Conservation (phyloP, 1,284 basidiomycete genomes). For the Sporisorium exsertum region DNA sequence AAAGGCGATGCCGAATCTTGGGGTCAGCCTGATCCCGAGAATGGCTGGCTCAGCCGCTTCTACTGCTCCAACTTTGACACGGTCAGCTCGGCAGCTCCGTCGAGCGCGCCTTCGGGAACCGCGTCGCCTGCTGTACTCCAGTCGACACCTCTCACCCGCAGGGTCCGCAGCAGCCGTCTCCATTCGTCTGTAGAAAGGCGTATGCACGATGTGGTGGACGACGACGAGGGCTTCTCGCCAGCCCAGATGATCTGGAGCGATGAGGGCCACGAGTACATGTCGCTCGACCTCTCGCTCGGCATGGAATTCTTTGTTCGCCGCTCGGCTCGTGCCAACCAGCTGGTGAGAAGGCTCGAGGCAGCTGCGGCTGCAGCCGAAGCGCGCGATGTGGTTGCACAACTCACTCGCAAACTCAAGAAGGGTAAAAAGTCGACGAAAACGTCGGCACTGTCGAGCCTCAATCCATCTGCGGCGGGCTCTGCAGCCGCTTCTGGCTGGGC, state of each 20-base stretch:
- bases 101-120: slow-evolving; percentile 37
- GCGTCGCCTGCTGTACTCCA: slow-evolving; percentile 45
- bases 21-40: slow-evolving; percentile 60
- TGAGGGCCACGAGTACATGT: slow-evolving; percentile 60
- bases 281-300: slow-evolving; percentile 56
- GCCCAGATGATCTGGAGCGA: slow-evolving; percentile 60
- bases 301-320: slow-evolving; percentile 64
- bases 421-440: slow-evolving; percentile 36
- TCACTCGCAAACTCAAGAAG: slow-evolving; percentile 46
- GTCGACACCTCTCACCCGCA: slow-evolving; percentile 46
- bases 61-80: slow-evolving; percentile 59
- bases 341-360: slow-evolving; percentile 58
- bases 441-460: slow-evolving; percentile 40
- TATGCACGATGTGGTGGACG: slow-evolving; percentile 46
- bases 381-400: slow-evolving; percentile 44
- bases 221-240: slow-evolving; percentile 38
- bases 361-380: slow-evolving; percentile 49
- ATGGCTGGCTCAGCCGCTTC: slow-evolving; percentile 64
- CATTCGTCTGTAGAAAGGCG: slow-evolving; percentile 46
- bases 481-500: slow-evolving; percentile 39
- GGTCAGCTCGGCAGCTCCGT: slow-evolving; percentile 33
- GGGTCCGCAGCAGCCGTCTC: slow-evolving; percentile 35
- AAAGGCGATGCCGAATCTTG: slow-evolving; percentile 47
- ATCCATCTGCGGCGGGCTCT: slow-evolving; percentile 36
- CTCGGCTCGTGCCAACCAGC: slow-evolving; percentile 59